Evolutionary conservation across 2,329 filamentous ascomycete genomes (phyloP), one percentile per base, ranked within the genome.

Genomic region (Cadophora gregata): DNA sequence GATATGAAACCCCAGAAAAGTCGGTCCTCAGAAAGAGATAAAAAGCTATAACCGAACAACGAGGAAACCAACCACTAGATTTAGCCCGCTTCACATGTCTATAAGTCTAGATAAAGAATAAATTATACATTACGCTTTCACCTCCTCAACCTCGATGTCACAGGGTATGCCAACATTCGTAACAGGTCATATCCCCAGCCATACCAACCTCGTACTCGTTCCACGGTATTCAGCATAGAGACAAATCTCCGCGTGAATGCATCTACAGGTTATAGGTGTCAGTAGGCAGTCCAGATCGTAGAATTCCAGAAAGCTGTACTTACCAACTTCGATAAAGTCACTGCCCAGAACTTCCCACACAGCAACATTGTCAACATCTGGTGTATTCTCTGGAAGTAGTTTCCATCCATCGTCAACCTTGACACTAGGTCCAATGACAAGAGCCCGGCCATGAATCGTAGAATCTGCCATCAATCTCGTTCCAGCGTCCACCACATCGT

Each of bases 401-500:
- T 71, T 71, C 5, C 78, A 79, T 16, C 78, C 75, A 14, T 77
- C 80, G 53, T 81, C 79, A 29, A 85, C 76, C 72, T 81, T 78
- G 53, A 88, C 76, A 63, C 82, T 85, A 7, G 88, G 87, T 0
- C 86, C 86, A 53, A 91, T 79, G 33, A 83, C 80, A 60, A 92
- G 78, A 3, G 83, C 82, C 64, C 88, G 79, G 1, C 89, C 88
- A 9, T 82, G 78, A 56, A 90, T 83, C 33, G 77, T 75, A 45
- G 83, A 81, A 72, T 90, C 87, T 0, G 87, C 86, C 55, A 88
- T 81, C 38, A 91, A 80, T 51, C 88, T 81, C 19, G 86, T 90
- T 0, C 81, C 86, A 3, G 88, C 88, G 68, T 90, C 86, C 1
- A 91, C 81, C 1, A 91, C 89, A 73, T 90, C 87, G 36, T 82